phyloP scores from a whole-genome alignment of 2,329 filamentous ascomycete species.

The Coccinonectria pachysandricola region DNA sequence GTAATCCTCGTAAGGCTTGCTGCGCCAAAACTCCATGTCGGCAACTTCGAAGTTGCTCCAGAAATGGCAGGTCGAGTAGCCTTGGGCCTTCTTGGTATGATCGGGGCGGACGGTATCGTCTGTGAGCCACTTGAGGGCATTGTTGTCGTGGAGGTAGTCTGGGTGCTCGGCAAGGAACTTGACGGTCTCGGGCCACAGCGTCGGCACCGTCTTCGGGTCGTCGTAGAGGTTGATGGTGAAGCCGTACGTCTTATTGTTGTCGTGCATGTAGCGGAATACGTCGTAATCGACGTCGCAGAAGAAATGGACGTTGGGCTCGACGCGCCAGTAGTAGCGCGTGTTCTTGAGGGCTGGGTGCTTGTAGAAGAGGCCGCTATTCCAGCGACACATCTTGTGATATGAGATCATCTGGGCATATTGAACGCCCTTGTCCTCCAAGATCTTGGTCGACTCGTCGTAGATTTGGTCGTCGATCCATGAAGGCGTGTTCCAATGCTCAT shows the following conservation, averaged over 20 bases:
- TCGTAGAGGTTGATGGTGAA: constrained; percentile 98
- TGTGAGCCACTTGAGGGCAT: constrained; percentile 78
- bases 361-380: constrained; percentile 98
- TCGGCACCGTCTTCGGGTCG: constrained; percentile 72
- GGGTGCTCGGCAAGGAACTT: constrained; percentile 84
- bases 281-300: constrained; percentile 99
- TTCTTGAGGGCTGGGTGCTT: constrained; percentile 80
- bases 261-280: constrained; percentile 94
- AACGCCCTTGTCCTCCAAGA: constrained; percentile 73
- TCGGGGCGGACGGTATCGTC: constrained; percentile 68
- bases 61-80: constrained; percentile 97
- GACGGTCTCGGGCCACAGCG: constrained; percentile 88
- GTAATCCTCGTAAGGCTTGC: constrained; percentile 84
- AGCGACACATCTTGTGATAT: constrained; percentile 98
- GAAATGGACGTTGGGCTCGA: constrained; percentile 97
- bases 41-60: constrained; percentile 99
- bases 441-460: constrained; percentile 72
- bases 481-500: constrained; percentile 87
- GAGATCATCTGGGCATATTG: constrained; percentile 84
- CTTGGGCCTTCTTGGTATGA: constrained; percentile 71
- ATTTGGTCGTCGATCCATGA: constrained; percentile 86
- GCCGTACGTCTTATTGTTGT: constrained; percentile 97
- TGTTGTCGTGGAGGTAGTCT: constrained; percentile 70
- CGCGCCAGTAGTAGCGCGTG: constrained; percentile 92
- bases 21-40: constrained; percentile 86